Conservation (phyloP, 2,329 filamentous ascomycete species). For the Hypoxylon sp. region DNA sequence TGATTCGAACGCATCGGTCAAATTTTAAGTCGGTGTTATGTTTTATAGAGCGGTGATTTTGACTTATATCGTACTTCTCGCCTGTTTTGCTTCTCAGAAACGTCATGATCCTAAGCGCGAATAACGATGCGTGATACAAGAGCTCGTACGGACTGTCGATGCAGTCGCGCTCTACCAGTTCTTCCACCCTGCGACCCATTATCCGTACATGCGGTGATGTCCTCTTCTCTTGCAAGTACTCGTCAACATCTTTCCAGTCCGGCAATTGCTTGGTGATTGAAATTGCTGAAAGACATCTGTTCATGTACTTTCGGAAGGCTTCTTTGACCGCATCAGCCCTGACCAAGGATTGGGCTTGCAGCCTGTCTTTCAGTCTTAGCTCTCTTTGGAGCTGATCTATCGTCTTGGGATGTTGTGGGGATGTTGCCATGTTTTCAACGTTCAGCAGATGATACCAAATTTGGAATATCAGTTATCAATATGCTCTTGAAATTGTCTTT, state of each 20-base stretch:
- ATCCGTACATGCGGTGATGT: neutral
- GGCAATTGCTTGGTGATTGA: conserved; percentile 5
- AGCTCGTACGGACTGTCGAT: conserved; percentile 15
- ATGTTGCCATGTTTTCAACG: conserved; percentile 21
- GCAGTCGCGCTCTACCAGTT: conserved; percentile 5
- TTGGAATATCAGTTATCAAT: neutral
- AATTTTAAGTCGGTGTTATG: too few species aligned
- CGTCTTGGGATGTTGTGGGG: conserved; percentile 12
- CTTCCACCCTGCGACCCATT: neutral
- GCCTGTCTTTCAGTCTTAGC: conserved; percentile 7
- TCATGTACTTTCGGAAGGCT: conserved; percentile 22
- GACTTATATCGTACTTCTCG: conserved; percentile 6
- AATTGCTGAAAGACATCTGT: conserved; percentile 22
- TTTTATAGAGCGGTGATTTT: too few species aligned
- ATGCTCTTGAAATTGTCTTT: neutral
- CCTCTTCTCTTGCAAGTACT: conserved; percentile 8
- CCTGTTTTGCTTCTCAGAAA: conserved; percentile 15
- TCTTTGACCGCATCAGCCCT: conserved; percentile 12
- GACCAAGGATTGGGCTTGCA: conserved; percentile 13
- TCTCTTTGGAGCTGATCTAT: conserved; percentile 15
- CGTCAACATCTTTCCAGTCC: conserved; percentile 23
- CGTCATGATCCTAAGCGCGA: conserved; percentile 11
- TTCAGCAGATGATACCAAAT: too few species aligned
- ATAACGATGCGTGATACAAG: conserved; percentile 18
- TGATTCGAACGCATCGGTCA: conserved; percentile 19